These are phyloP conservation scores for Pachyrhizus erosus DNA, from an alignment of 306 rosid genomes.

Conservation along the genomic window DNA sequence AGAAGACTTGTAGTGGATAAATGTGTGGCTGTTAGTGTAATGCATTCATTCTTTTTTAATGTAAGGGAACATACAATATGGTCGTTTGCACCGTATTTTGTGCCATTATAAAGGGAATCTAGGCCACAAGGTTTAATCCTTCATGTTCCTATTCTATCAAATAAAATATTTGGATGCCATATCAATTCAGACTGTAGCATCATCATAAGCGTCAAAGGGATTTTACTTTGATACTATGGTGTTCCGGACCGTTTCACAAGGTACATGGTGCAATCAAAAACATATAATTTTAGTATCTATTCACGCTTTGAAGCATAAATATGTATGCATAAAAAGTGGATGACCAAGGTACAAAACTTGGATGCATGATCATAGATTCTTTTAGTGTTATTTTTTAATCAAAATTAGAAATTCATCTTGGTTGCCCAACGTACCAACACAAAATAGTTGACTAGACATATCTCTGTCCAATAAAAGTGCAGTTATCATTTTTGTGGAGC, in stretches of 20 bases:
- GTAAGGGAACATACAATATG: constrained; percentile 44
- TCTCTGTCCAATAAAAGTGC: no score
- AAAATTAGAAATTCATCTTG: no score
- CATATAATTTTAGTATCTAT: no score
- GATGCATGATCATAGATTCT: not conserved
- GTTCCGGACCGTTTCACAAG: not conserved
- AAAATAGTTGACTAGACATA: no score
- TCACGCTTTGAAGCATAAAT: not conserved
- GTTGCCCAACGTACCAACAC: no score
- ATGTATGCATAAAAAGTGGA: not conserved
- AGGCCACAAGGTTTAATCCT: not conserved
- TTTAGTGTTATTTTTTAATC: no score
- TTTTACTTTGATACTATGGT: not conserved
- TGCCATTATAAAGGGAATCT: constrained; percentile 23
- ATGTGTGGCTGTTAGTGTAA: constrained; percentile 42
- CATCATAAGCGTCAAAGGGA: constrained; percentile 1
- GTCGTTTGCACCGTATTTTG: constrained; percentile 34
- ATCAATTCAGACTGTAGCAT: not conserved
- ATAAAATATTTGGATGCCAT: not conserved
- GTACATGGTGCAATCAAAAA: not conserved
- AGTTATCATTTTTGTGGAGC: no score
- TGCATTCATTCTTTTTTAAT: constrained; percentile 55
- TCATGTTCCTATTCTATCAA: not conserved
- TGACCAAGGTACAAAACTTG: not conserved
- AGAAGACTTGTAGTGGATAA: constrained; percentile 42